Conservation (phyloP, 176 grass and related monocot species). For the Leersia perrieri region DNA sequence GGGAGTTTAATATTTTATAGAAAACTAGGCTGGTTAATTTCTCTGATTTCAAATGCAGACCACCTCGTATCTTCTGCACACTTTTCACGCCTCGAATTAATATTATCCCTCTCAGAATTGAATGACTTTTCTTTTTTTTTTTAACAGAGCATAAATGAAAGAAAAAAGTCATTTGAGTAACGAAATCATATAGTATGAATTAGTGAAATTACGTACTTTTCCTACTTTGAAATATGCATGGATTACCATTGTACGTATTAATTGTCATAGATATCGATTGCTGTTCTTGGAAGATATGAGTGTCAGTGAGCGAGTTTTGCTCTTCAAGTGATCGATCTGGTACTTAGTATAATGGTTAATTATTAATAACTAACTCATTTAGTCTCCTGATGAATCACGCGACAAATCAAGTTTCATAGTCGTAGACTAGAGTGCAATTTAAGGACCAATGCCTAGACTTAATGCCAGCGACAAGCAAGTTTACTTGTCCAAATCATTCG, state of each 20-base stretch:
- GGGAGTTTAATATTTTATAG: not conserved
- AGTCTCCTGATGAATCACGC: slow-evolving; percentile 20
- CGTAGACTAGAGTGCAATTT: slow-evolving; percentile 25
- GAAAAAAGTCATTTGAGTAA: not conserved
- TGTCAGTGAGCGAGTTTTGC: slow-evolving; percentile 6
- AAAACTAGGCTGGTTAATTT: not conserved
- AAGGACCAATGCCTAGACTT: slow-evolving; percentile 12
- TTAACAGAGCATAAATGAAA: not conserved
- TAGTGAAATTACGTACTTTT: not conserved
- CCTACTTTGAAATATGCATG: not conserved
- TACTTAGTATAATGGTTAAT: not conserved
- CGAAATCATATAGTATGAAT: not conserved
- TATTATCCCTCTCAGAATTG: not conserved
- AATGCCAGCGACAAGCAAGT: not conserved
- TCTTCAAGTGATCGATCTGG: not conserved
- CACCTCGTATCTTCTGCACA: not conserved
- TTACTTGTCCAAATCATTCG: slow-evolving; percentile 12
- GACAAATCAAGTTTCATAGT: not conserved
- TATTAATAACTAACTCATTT: not conserved
- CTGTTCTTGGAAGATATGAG: slow-evolving; percentile 38
- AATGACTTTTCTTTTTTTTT: not conserved
- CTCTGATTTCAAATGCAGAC: not conserved
- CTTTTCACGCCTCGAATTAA: not conserved
- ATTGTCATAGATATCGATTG: slow-evolving; percentile 17
- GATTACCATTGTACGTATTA: not conserved